Base-by-base conservation (phyloP, 2,329 filamentous ascomycete species). In the Akanthomyces muscarius region DNA sequence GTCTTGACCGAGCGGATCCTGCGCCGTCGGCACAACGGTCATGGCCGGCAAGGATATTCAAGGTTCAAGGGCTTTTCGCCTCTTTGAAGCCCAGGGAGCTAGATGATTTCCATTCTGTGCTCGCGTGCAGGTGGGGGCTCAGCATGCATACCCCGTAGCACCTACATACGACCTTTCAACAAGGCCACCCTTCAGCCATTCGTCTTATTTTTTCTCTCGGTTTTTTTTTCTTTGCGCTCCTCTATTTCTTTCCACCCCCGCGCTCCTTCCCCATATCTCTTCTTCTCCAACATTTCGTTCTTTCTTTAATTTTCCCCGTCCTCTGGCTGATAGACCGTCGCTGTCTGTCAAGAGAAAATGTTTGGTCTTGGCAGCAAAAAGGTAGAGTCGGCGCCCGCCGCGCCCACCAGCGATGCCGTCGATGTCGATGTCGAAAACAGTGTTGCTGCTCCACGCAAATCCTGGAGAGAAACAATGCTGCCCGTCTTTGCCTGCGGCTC, bases 401-500 rank as follows among this genome's bases (percentile, higher is more conserved):
- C 33, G 1, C 8, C 33, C 8, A 6, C 10, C 10, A 41, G 13
- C 38, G 33, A 36, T 36, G 33, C 33, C 51, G 21, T 23, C 51
- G 25, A 33, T 11, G 58, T 54, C 44, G 60, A 62, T 23, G 6
- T 30, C 14, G 60, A 62, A 23, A 10, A 23, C 51, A 56, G 52
- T 42, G 10, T 10, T 11, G 2, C 33, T 36, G 44, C 42, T 3
- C 50, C 50, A 4, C 23, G 28, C 23, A 65, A 65, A 45, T 45
- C 45, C 36, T 65, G 63, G 51, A 33, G 45, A 38, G 50, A 63
- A 23, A 42, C 48, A 13, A 63, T 59, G 54, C 47, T 84, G 82
- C 91, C 92, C 16, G 89, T 92, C 1, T 88, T 97, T 68, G 92
- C 92, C 51, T 96, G 92, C 71, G 93, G 93, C 66, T 90, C 92